Percentiles rank a stretch among this genome's conserved stretches.
These are phyloP conservation scores for Dryas alaskensis DNA, from an alignment of 306 rosid species.

Conservation along the genomic window DNA sequence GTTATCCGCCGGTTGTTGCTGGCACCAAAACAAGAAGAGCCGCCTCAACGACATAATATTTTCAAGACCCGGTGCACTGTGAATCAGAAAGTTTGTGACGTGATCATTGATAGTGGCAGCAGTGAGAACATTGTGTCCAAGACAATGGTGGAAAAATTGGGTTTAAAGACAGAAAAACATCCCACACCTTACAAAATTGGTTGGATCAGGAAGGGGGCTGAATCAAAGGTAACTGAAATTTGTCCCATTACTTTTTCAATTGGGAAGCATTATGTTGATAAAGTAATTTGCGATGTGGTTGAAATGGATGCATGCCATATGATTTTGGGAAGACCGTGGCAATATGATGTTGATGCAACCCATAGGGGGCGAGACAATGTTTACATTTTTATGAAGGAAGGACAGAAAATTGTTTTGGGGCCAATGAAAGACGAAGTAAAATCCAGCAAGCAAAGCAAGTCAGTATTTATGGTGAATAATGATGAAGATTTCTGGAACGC, in stretches of 20 bases:
- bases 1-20: neutral
- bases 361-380: neutral
- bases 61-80: neutral
- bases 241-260: slow-evolving; percentile 8
- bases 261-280: neutral
- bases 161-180: neutral
- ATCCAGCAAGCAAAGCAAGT: neutral
- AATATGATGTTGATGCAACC: neutral
- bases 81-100: neutral
- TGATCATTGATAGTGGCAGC: slow-evolving; percentile 2
- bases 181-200: neutral
- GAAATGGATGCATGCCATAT: neutral
- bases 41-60: neutral
- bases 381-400: neutral
- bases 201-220: neutral
- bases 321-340: neutral
- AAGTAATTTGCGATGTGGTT: neutral
- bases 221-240: neutral
- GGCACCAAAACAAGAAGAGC: neutral
- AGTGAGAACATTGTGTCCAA: neutral
- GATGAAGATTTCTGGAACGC: neutral
- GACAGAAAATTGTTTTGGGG: neutral
- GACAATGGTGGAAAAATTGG: neutral
- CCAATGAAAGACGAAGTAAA: neutral
- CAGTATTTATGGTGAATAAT: neutral